Evolutionary conservation across 176 grass and related monocot species (phyloP).

Genomic region (Raddia guianensis): DNA sequence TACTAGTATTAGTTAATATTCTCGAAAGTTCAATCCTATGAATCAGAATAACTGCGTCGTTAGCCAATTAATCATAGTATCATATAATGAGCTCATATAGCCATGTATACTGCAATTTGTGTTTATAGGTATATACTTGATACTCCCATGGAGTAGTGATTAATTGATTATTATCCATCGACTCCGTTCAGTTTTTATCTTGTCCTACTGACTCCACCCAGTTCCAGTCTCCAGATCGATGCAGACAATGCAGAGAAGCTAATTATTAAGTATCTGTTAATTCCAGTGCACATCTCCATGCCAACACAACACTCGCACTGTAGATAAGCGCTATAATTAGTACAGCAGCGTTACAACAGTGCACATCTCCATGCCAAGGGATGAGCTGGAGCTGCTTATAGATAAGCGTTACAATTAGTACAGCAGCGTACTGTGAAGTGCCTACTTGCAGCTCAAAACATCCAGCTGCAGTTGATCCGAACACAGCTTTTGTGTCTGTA

Average conservation of each 20-base stretch:
- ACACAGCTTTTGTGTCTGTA: too few species aligned
- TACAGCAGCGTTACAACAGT: too few species aligned
- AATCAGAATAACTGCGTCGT: background rate
- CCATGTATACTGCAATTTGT: too few species aligned
- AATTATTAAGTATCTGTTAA: background rate
- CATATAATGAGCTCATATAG: too few species aligned
- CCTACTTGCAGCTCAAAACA: too few species aligned
- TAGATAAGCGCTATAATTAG: too few species aligned
- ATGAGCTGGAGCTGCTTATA: background rate
- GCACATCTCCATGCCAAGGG: background rate
- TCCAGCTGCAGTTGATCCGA: too few species aligned
- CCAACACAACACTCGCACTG: too few species aligned
- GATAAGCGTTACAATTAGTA: background rate
- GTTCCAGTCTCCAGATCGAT: background rate
- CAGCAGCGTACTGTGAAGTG: background rate
- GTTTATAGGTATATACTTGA: too few species aligned
- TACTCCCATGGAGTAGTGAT: background rate
- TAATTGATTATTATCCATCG: too few species aligned
- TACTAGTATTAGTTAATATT: background rate
- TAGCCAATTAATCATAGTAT: background rate
- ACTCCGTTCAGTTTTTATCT: background rate
- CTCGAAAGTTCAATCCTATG: background rate
- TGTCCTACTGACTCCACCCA: background rate
- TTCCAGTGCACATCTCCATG: conserved; percentile 17
- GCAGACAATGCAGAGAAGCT: background rate